A percentile compares a stretch with the other conserved stretches of the same genome.
These are phyloP conservation scores for Camelina hispida DNA, from an alignment of 345 rosid species.

Conservation along the genomic window DNA sequence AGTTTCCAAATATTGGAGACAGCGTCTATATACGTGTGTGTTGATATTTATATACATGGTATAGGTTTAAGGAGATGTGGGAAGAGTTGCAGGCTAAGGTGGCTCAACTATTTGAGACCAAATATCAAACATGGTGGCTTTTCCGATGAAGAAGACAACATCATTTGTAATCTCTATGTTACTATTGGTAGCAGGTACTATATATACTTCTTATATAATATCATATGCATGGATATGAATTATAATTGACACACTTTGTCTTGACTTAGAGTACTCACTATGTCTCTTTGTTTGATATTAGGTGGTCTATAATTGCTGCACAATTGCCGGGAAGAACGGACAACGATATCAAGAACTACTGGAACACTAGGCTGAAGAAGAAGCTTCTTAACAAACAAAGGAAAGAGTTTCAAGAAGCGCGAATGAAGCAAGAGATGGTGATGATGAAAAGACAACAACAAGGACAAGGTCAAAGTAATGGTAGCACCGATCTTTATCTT, in stretches of 20 bases:
- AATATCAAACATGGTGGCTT: constrained; percentile 74
- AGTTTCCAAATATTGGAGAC: constrained; percentile 6
- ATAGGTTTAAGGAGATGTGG: constrained; percentile 75
- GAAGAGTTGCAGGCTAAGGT: constrained; percentile 80
- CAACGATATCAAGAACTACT: constrained; percentile 81
- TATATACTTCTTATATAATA: not conserved
- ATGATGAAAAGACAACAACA: constrained; percentile 51
- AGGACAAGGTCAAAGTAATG: constrained; percentile 38
- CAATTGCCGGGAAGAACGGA: constrained; percentile 84
- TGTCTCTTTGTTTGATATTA: constrained; percentile 27
- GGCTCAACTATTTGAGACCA: constrained; percentile 87
- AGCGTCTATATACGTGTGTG: not conserved
- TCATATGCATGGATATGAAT: not conserved
- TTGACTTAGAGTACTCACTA: constrained; percentile 19
- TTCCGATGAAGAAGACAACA: constrained; percentile 67
- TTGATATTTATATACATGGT: not conserved
- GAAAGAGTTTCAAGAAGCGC: constrained; percentile 52
- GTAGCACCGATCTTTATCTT: constrained; percentile 38
- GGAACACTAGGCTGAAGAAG: constrained; percentile 85
- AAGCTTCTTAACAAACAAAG: constrained; percentile 73
- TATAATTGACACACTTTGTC: constrained; percentile 4
- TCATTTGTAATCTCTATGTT: constrained; percentile 59
- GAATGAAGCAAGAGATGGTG: constrained; percentile 56
- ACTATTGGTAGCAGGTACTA: constrained; percentile 72
- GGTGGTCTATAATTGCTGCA: constrained; percentile 90